phyloP scores from a whole-genome alignment of 2,329 filamentous ascomycete genomes.

The Penicillium psychrosexuale region DNA sequence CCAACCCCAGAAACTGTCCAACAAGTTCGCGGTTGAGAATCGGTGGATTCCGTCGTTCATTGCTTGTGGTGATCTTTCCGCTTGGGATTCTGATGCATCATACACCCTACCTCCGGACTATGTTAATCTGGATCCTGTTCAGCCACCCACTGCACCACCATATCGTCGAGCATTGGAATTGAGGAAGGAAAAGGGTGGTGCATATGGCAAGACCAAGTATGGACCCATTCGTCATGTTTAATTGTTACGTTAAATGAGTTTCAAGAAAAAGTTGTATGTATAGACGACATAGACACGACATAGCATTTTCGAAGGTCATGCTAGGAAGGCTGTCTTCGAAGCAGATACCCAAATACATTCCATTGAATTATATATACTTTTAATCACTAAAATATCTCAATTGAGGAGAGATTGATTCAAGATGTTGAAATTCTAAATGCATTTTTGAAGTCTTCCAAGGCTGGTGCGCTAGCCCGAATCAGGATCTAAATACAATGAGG shows the following conservation, averaged over 20 bases:
- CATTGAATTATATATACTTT: not conserved
- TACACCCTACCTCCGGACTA: conserved; percentile 85
- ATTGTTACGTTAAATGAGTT: conserved; percentile 11
- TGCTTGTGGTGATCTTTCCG: conserved; percentile 92
- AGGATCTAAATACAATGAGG: conserved; percentile 15
- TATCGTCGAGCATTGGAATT: conserved; percentile 90
- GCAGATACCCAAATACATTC: conserved; percentile 18
- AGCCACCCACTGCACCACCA: conserved; percentile 91
- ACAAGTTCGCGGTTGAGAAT: conserved; percentile 43
- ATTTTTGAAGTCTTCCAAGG: conserved; percentile 17
- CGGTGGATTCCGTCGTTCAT: conserved; percentile 94
- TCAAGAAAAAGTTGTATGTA: conserved; percentile 11
- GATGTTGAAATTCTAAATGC: conserved; percentile 5
- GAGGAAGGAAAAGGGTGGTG: conserved; percentile 70
- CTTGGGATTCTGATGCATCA: conserved; percentile 93
- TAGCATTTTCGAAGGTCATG: conserved; percentile 4
- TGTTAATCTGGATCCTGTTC: conserved; percentile 83
- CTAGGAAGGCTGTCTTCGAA: conserved; percentile 1
- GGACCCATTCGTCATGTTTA: conserved; percentile 25
- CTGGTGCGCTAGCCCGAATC: conserved; percentile 22
- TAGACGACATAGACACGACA: conserved; percentile 14
- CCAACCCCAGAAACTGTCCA: conserved; percentile 20
- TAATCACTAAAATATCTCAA: too few relatives aligned
- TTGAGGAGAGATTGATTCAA: not conserved
- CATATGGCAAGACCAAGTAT: conserved; percentile 67